Evolutionary conservation across 352 stramenopile species (phyloP), one percentile per base, ranked within the genome.

Genomic region (Pythium dissotocum): DNA sequence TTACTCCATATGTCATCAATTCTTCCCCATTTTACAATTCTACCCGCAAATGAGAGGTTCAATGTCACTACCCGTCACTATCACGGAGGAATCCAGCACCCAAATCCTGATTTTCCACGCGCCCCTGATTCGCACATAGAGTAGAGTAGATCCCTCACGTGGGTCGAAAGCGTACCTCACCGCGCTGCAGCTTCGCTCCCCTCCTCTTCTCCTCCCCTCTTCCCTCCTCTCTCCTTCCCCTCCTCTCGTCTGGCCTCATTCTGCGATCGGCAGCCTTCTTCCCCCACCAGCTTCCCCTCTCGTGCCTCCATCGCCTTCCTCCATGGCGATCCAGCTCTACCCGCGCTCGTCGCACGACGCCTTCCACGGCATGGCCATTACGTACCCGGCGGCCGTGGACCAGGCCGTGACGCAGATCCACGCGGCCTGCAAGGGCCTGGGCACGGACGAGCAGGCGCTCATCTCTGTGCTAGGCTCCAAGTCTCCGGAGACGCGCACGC

Each of bases 401-500:
- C 72, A 89, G 64, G 76, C 73, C 26, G 79, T 87, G 35, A 70
- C 87, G 63, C 80, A 94, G 70, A 94, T 94, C 65, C 58, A 88
- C 58, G 72, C 56, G 10, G 85, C 85, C 24, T 87, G 76, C 68
- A 84, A 87, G 63, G 85, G 85, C 52, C 48, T 89, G 28, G 85
- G 85, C 74, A 94, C 85, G 58, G 83, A 94, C 67, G 85, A 94
- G 73, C 55, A 89, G 69, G 81, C 78, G 58, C 75, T 94, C 53
- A 90, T 88, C 72, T 49, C 73, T 4, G 79, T 90, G 59, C 72
- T 94, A 24, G 83, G 85, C 58, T 79, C 73, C 71, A 88, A 87
- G 69, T 91, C 85, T 21, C 82, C 83, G 44, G 77, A 90, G 67
- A 75, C 69, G 65, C 85, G 85, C 61, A 82, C 83, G 64, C 73